These are phyloP conservation scores for Fusarium bulbicola DNA, from an alignment of 2,329 filamentous ascomycete genomes.

Conservation along the genomic window DNA sequence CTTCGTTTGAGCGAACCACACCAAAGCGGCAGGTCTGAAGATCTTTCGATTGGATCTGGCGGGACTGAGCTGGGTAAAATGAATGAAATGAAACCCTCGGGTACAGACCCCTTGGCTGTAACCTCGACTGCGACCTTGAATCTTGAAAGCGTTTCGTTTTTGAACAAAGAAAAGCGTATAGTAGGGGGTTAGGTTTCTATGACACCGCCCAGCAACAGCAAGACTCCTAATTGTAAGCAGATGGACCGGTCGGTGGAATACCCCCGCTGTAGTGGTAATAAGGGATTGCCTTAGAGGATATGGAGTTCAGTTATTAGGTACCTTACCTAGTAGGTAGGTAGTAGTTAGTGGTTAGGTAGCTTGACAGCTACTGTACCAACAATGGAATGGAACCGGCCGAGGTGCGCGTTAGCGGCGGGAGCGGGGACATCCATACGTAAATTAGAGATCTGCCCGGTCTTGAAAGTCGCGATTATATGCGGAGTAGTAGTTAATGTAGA, in stretches of 20 bases:
- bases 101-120: background rate
- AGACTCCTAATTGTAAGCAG: slow-evolving; percentile 17
- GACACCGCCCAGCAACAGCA: slow-evolving; percentile 4
- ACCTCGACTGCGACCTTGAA: background rate
- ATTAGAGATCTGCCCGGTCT: slow-evolving; percentile 17
- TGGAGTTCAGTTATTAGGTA: background rate
- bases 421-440: slow-evolving; percentile 23
- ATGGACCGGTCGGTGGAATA: slow-evolving; percentile 9
- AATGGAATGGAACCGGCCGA: slow-evolving; percentile 18
- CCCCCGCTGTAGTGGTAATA: slow-evolving; percentile 7
- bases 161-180: background rate
- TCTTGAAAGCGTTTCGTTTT: slow-evolving; percentile 18
- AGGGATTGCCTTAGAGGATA: background rate
- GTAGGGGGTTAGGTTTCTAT: background rate
- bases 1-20: slow-evolving; percentile 9
- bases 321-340: background rate
- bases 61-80: background rate
- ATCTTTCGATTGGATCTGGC: slow-evolving; percentile 19
- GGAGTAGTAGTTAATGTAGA: background rate
- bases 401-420: slow-evolving; percentile 31
- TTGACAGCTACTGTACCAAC: background rate
- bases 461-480: background rate
- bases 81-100: slow-evolving; percentile 10
- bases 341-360: background rate
- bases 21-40: slow-evolving; percentile 29